These are phyloP conservation scores for Escallonia rubra DNA, from an alignment of 129 eudicot genomes.

Conservation along the genomic window DNA sequence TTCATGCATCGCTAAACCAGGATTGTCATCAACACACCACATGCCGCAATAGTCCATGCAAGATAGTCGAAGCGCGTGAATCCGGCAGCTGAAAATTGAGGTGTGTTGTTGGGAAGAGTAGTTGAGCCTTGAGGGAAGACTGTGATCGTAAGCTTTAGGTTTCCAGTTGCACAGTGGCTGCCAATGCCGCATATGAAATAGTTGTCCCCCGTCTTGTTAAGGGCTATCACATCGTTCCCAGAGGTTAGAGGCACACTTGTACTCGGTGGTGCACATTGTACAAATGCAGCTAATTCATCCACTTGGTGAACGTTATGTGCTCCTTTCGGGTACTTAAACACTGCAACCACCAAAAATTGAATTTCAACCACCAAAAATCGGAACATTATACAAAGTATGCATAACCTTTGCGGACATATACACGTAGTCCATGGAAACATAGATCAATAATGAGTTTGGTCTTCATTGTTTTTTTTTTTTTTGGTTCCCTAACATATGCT, in stretches of 20 bases:
- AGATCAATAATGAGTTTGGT: too few relatives aligned
- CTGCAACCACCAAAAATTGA: slow-evolving; percentile 14
- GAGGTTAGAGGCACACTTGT: slow-evolving; percentile 24
- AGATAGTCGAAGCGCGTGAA: too few relatives aligned
- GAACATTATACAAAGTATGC: too few relatives aligned
- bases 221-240: slow-evolving; percentile 36
- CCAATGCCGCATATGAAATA: slow-evolving; percentile 50
- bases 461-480: too few relatives aligned
- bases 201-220: slow-evolving; percentile 40
- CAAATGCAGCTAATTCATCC: slow-evolving; percentile 29
- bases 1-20: too few relatives aligned
- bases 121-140: slow-evolving; percentile 18
- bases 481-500: too few relatives aligned
- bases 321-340: slow-evolving; percentile 25
- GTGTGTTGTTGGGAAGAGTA: neutral
- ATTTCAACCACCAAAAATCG: too few relatives aligned
- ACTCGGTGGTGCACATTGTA: slow-evolving; percentile 26
- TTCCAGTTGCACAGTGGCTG: slow-evolving; percentile 29
- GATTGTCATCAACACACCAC: too few relatives aligned
- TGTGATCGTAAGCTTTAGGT: slow-evolving; percentile 34
- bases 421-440: too few relatives aligned
- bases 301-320: slow-evolving; percentile 35
- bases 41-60: too few relatives aligned
- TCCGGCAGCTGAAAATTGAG: neutral
- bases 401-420: too few relatives aligned